Base-by-base conservation (phyloP, 2,329 filamentous ascomycete species). In the Dactylellina haptotyla region DNA sequence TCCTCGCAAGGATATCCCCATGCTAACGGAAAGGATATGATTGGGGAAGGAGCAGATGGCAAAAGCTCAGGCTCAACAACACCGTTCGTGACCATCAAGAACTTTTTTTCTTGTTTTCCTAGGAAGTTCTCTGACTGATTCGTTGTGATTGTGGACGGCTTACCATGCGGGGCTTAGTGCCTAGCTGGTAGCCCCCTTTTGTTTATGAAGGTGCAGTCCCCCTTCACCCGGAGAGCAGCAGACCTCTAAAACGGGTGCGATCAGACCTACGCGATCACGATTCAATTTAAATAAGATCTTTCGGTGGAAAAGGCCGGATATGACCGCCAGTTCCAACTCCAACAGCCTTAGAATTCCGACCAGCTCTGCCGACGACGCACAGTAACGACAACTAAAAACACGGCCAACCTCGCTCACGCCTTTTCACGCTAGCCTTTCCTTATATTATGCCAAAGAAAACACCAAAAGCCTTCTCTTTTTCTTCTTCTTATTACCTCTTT, bases 181-280 rank as follows among this genome's bases (percentile, higher is more conserved):
- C 59, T 54, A 1, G 28, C 34, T 64, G 58, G 67, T 72, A 39
- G 67, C 61, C 61, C 54, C 54, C 59, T 63, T 43, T 45, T 57
- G 59, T 56, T 43, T 65, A 65, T 72, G 59, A 72, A 72, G 67
- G 59, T 72, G 67, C 67, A 72, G 67, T 65, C 67, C 67, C 67
- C 67, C 67, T 34, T 72, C 67, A 72, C 67, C 61, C 67, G 67
- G 67, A 72, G 67, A 72, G 61, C 67, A 58, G 46, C 67, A 65
- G 67, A 65, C 67, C 67, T 72, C 67, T 72, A 72, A 72, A 72
- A 72, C 67, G 67, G 67, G 67, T 72, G 54, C 67, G 67, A 72
- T 72, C 67, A 72, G 67, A 72, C 59, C 59, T 72, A 72, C 67
- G 67, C 59, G 67, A 72, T 72, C 67, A 54, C 67, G 67, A 59